phyloP scores from a whole-genome alignment of 768 basidiomycete species.

The Amanita muscaria region DNA sequence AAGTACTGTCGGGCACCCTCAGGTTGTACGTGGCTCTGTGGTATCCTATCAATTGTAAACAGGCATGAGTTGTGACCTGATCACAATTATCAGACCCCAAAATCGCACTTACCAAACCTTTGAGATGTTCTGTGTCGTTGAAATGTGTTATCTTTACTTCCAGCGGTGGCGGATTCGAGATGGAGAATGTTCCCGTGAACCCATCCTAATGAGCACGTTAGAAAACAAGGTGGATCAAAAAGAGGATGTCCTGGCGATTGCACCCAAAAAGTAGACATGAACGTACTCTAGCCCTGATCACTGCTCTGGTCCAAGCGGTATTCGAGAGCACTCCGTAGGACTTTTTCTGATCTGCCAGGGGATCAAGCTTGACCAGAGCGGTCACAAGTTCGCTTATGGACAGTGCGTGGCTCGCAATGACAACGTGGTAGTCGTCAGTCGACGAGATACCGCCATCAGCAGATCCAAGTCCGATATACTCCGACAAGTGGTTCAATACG shows the following conservation, averaged over 20 bases:
- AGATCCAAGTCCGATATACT: too few relatives aligned
- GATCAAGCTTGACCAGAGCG: slow-evolving; percentile 44
- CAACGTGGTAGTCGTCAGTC: too few relatives aligned
- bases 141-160: slow-evolving; percentile 28
- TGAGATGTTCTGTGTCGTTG: slow-evolving; percentile 28
- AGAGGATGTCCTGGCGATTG: too few relatives aligned
- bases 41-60: not conserved
- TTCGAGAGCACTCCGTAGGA: slow-evolving; percentile 46
- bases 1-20: not conserved
- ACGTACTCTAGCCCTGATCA: slow-evolving; percentile 27
- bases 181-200: slow-evolving; percentile 17
- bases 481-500: slow-evolving; percentile 48
- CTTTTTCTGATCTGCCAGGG: slow-evolving; percentile 29
- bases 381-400: slow-evolving; percentile 56
- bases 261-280: not conserved
- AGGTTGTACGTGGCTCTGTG: not conserved
- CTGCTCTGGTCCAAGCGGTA: slow-evolving; percentile 66
- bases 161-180: slow-evolving; percentile 20
- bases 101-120: slow-evolving; percentile 16
- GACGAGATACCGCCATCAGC: too few relatives aligned
- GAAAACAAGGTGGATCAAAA: not conserved
- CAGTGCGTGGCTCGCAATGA: slow-evolving; percentile 66
- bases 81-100: too few relatives aligned
- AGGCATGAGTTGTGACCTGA: not conserved
- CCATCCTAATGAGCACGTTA: slow-evolving; percentile 6